These are phyloP conservation scores for Flueggea neowawraea DNA, from an alignment of 441 rosid genomes.

Conservation along the genomic window DNA sequence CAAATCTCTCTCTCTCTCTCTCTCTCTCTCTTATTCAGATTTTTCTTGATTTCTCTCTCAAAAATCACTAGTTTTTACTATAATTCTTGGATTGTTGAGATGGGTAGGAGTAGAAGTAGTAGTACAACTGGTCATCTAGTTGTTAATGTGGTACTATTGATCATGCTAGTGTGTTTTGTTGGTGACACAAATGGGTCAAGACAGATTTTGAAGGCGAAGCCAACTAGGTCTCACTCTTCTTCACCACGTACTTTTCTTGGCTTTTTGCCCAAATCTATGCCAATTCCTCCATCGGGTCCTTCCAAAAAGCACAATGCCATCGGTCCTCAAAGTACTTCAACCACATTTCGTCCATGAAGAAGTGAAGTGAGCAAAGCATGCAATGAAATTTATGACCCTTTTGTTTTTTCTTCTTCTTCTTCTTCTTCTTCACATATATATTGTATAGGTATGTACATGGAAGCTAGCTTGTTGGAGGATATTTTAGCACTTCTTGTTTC, in stretches of 20 bases:
- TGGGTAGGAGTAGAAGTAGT: slow-evolving; percentile 25
- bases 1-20: background rate
- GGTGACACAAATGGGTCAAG: slow-evolving; percentile 16
- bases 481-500: no score
- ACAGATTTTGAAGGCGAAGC: slow-evolving; percentile 7
- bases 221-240: no score
- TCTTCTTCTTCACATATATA: no score
- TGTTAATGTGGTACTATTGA: slow-evolving; percentile 4
- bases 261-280: slow-evolving; percentile 57
- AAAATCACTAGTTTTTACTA: background rate
- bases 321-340: slow-evolving; percentile 36
- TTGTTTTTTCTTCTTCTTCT: background rate
- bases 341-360: slow-evolving; percentile 32
- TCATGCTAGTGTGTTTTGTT: slow-evolving; percentile 14
- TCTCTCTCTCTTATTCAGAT: background rate
- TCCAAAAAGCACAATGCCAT: slow-evolving; percentile 63
- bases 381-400: background rate
- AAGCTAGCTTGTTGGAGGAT: no score
- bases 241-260: slow-evolving; percentile 35
- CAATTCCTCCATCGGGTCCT: slow-evolving; percentile 77
- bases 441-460: no score
- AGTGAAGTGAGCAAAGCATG: background rate
- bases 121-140: slow-evolving; percentile 4
- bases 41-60: background rate
- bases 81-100: slow-evolving; percentile 11